Conservation (phyloP, 495 filamentous ascomycete species). For the Durotheca rogersii region DNA sequence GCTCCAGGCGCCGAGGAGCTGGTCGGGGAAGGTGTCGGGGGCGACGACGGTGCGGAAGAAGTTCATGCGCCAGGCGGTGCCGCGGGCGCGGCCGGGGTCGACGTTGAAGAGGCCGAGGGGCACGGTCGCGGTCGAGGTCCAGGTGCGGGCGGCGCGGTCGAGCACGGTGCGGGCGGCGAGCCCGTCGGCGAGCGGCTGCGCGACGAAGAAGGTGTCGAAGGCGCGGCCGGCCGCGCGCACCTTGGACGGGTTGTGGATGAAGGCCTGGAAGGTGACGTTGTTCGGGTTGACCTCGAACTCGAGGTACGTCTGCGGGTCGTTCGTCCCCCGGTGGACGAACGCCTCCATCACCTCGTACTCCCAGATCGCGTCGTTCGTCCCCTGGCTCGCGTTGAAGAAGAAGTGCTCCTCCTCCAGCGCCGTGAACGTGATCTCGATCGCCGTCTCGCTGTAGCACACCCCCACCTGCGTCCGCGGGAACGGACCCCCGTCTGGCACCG, state of each 20-base stretch:
- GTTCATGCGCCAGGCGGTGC: constrained; percentile 39
- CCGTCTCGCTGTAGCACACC: constrained; percentile 35
- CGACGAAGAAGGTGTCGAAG: constrained; percentile 29
- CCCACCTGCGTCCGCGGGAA: constrained; percentile 38
- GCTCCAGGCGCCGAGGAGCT: constrained; percentile 35
- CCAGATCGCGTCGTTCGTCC: constrained; percentile 37
- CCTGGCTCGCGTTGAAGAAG: constrained; percentile 35
- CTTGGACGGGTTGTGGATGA: constrained; percentile 40
- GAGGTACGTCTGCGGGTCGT: constrained; percentile 37
- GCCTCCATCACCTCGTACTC: constrained; percentile 41
- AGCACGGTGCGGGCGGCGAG: constrained; percentile 32
- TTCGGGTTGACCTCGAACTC: constrained; percentile 42
- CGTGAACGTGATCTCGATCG: constrained; percentile 35
- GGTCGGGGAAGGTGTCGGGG: constrained; percentile 35
- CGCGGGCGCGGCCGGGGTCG: constrained; percentile 32
- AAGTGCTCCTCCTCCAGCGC: constrained; percentile 36
- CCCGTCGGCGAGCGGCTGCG: constrained; percentile 31
- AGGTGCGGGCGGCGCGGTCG: constrained; percentile 28
- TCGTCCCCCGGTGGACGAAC: constrained; percentile 36
- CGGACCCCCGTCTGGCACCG: constrained; percentile 24
- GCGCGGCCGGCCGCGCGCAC: constrained; percentile 29
- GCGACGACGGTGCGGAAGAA: constrained; percentile 38
- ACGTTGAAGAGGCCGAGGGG: constrained; percentile 40
- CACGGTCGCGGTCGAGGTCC: constrained; percentile 29
- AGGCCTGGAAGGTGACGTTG: constrained; percentile 41